A percentile compares a stretch with the other conserved stretches of the same genome.
These are phyloP conservation scores for Suhomyces wounanorum DNA, from an alignment of 1,139 yeast genomes.

Conservation along the genomic window DNA sequence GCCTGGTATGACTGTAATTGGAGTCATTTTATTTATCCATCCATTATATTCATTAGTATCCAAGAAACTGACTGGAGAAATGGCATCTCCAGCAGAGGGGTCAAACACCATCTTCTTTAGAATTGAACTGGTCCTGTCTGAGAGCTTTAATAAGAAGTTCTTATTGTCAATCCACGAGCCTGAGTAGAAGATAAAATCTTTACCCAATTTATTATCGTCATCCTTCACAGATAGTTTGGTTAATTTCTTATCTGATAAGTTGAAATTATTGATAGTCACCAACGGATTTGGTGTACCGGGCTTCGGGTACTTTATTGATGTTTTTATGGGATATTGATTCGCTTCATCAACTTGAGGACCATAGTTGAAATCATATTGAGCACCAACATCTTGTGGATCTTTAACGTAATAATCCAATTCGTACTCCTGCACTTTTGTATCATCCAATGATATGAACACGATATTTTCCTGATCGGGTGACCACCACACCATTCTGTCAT, in stretches of 20 bases:
- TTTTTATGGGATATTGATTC: conserved; percentile 57
- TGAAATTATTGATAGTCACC: conserved; percentile 49
- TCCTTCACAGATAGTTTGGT: conserved; percentile 22
- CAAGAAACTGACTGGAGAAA: conserved; percentile 21
- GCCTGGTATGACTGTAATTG: conserved; percentile 31
- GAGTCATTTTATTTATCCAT: conserved; percentile 52
- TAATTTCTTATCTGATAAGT: conserved; percentile 27
- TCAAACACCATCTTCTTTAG: conserved; percentile 59
- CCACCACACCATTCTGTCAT: conserved; percentile 84
- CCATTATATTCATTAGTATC: conserved; percentile 56
- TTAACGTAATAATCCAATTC: conserved; percentile 65
- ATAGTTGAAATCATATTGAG: conserved; percentile 24
- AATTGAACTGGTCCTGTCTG: conserved; percentile 70
- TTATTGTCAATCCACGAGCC: conserved; percentile 66
- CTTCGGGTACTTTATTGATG: conserved; percentile 75
- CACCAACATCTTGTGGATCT: conserved; percentile 32
- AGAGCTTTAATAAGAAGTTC: conserved; percentile 59
- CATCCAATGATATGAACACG: conserved; percentile 69
- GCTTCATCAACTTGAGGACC: conserved; percentile 21
- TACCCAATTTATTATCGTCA: conserved; percentile 32
- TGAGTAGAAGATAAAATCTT: conserved; percentile 66
- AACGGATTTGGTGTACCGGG: conserved; percentile 80
- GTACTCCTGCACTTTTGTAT: conserved; percentile 65
- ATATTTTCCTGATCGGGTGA: conserved; percentile 67
- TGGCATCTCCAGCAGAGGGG: conserved; percentile 28